Conservation (phyloP, 2,329 filamentous ascomycete species). For the Pseudogymnoascus sp. region DNA sequence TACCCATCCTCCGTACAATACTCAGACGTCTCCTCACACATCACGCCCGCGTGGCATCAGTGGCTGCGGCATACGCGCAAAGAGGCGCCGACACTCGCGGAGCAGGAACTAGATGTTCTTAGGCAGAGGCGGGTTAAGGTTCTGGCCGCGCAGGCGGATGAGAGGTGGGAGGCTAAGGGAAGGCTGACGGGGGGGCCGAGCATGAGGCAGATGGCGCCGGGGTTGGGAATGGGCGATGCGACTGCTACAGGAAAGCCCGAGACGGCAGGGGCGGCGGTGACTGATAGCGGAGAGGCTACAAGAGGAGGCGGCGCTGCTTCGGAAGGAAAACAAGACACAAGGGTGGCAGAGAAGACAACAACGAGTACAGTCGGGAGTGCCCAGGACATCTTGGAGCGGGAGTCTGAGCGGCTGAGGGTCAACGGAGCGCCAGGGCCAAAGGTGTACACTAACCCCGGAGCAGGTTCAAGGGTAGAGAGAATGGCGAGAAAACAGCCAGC, state of each 20-base stretch:
- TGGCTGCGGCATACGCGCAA: constrained; percentile 56
- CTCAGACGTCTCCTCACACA: constrained; percentile 41
- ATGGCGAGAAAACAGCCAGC: constrained; percentile 16
- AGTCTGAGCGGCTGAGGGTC: constrained; percentile 2
- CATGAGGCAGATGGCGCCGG: constrained; percentile 24
- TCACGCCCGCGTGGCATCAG: constrained; percentile 59
- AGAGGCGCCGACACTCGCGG: constrained; percentile 46
- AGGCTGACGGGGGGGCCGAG: constrained; percentile 38
- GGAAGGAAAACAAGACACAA: background rate
- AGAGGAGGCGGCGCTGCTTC: background rate
- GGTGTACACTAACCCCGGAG: constrained; percentile 10
- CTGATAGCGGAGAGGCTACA: background rate
- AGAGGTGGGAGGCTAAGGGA: constrained; percentile 54
- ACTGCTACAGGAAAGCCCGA: constrained; percentile 13
- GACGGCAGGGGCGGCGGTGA: constrained; percentile 6
- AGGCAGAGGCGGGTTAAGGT: constrained; percentile 46
- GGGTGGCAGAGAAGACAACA: background rate
- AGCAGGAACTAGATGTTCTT: constrained; percentile 47
- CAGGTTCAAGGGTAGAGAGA: constrained; percentile 3
- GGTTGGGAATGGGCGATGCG: constrained; percentile 19
- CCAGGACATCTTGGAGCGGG: constrained; percentile 2
- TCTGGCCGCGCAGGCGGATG: constrained; percentile 54
- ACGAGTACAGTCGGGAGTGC: background rate
- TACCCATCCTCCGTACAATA: constrained; percentile 48
- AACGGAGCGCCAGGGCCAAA: background rate